Base-by-base conservation (phyloP, 139 green algal genomes). In the Tetradesmus lagerheimii region DNA sequence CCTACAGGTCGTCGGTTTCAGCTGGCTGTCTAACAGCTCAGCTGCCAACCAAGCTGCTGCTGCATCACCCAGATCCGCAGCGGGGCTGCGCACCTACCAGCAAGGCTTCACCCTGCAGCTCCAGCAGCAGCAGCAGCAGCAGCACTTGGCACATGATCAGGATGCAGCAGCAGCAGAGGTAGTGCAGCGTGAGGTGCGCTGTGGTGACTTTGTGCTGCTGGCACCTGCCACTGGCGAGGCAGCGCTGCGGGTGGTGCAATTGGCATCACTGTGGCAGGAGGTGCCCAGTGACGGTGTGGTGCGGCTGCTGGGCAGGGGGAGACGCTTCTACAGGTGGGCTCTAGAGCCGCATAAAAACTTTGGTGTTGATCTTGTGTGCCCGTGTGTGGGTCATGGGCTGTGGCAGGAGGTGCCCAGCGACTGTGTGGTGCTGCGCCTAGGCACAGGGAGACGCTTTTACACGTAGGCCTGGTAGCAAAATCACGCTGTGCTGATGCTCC, bases 261-360 rank as follows among this genome's bases (percentile, higher is more conserved):
- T 89, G 18, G 25, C 29, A 1, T 29, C 85, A 35, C 85, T 89
- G 41, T 89, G 85, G 85, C 85, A 89, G 85, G 85, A 89, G 71
- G 38, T 62, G 43, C 85, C 85, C 23, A 83, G 67, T 80, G 85
- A 83, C 35, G 85, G 85, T 8, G 39, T 66, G 38, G 39, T 64
- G 18, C 76, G 85, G 31, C 43, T 89, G 71, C 53, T 89, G 43
- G 78, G 41, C 25, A 29, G 67, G n/a, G 66, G 67, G 2, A 18
- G 43, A 31, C 67, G 85, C 34, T 75, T 83, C 38, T 89, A 89
- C 85, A 35, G 57, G 57, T 71, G 57, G 20, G 57, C 12, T 57
- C 14, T 57, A 57, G 45, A 12, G 45, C 14, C n/a, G n/a, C n/a
- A n/a, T n/a, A n/a, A n/a, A n/a, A n/a, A n/a, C n/a, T n/a, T n/a